Base-by-base conservation (phyloP, 768 basidiomycete species). In the Tricholoma terreum region DNA sequence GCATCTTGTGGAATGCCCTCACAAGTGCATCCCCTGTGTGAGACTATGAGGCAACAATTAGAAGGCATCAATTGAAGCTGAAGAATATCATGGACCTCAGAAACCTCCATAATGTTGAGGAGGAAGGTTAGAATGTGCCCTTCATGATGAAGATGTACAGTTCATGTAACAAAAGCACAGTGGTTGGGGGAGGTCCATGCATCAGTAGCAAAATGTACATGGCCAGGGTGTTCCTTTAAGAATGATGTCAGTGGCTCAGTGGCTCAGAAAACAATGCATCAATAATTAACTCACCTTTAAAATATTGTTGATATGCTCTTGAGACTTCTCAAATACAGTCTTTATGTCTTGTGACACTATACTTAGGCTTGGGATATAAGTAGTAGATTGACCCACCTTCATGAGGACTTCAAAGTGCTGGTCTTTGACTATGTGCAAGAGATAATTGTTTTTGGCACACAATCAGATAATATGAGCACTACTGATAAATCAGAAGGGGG, bases 41-140 rank as follows among this genome's bases (percentile, higher is more conserved):
- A 0, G 70, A 71, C 61, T 33, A 10, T 33, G 31, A 33, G 31
- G 31, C 31, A 33, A 33, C 31, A 33, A 33, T 33, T 10, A 33
- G 31, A 33, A 33, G n/a, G 31, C 31, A 33, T 33, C 31, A 33
- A 33, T 33, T 33, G 31, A 33, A 33, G 31, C 10, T 33, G 31
- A 33, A 33, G 31, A 33, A 33, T 33, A 33, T 6, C 5, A 42
- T 11, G 21, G 21, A 24, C 19, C 43, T 45, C 43, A 21, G 22
- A 21, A 9, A 45, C 43, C 22, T 45, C 21, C 21, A 45, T 45
- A 3, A 42, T 19, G 19, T 42, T 12, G n/a, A 42, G 40, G 17
- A 42, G 43, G 43, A 45, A 45, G 43, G 43, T 45, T 21, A 45
- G 12, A 9, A 45, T 3, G 22, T 45, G 43, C 21, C 19, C 43